Conservation (phyloP, 2,329 filamentous ascomycete species). For the Aspergillus sp. region DNA sequence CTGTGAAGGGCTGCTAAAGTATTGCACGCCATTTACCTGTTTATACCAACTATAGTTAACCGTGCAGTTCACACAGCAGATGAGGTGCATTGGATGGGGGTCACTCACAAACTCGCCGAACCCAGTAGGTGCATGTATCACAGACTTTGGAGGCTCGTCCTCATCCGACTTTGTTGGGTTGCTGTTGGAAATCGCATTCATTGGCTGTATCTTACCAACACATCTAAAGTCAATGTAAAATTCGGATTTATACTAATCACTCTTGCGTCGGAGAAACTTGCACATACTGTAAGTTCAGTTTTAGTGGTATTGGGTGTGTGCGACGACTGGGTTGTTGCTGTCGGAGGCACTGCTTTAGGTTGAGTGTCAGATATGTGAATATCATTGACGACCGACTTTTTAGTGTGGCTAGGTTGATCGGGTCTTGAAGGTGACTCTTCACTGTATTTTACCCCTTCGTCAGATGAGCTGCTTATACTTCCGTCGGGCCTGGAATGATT, state of each 20-base stretch:
- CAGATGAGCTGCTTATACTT: neutral
- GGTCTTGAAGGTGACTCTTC: conserved; percentile 1
- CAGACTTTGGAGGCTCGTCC: conserved; percentile 71
- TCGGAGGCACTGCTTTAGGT: conserved; percentile 1
- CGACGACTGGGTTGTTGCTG: neutral
- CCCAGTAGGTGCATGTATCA: conserved; percentile 85
- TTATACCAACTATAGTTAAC: neutral
- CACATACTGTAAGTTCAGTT: neutral
- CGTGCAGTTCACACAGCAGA: neutral
- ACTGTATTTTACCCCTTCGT: neutral
- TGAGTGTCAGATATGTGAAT: neutral
- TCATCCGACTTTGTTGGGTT: conserved; percentile 58
- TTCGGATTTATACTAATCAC: neutral
- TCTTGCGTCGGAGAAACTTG: neutral
- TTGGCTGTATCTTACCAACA: conserved; percentile 34
- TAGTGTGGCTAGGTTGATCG: no score
- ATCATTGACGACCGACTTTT: no score
- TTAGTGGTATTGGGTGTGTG: neutral
- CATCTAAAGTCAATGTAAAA: neutral
- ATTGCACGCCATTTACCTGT: conserved; percentile 10
- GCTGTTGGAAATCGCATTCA: conserved; percentile 18
- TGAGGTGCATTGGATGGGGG: neutral
- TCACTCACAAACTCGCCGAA: conserved; percentile 74
- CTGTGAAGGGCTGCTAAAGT: conserved; percentile 12
- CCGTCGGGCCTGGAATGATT: conserved; percentile 11